Conservation (phyloP, 2,329 filamentous ascomycete species). For the Acrocalymma vagum region DNA sequence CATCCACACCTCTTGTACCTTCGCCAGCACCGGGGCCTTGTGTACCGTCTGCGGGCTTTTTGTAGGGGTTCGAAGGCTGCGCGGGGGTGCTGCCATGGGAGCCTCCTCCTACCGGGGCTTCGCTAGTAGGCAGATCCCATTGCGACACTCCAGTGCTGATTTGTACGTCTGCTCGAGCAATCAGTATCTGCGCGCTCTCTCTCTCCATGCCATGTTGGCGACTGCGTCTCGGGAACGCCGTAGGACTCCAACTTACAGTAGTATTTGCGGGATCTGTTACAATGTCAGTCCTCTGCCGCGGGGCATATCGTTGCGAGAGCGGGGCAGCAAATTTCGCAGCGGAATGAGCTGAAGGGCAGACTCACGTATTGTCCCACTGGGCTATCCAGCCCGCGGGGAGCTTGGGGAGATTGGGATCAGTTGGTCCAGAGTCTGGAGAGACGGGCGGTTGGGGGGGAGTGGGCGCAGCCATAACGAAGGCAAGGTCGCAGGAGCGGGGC, state of each 20-base stretch:
- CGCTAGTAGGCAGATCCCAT: slow-evolving; percentile 75
- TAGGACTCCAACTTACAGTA: slow-evolving; percentile 40
- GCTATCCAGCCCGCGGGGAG: slow-evolving; percentile 51
- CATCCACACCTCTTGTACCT: slow-evolving; percentile 60
- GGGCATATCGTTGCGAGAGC: slow-evolving; percentile 20
- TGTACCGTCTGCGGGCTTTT: slow-evolving; percentile 57
- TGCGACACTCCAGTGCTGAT: slow-evolving; percentile 76
- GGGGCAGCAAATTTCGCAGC: slow-evolving; percentile 17
- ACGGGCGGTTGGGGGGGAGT: slow-evolving; percentile 46
- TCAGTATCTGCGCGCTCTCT: slow-evolving; percentile 3
- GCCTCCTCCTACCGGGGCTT: slow-evolving; percentile 69
- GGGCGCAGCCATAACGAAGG: slow-evolving; percentile 39
- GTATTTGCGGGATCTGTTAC: slow-evolving; percentile 47
- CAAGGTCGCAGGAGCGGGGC: slow-evolving; percentile 12
- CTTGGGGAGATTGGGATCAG: slow-evolving; percentile 47
- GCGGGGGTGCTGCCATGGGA: slow-evolving; percentile 55
- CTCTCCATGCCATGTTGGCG: background rate
- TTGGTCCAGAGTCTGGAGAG: slow-evolving; percentile 50
- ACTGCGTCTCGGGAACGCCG: background rate
- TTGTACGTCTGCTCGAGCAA: slow-evolving; percentile 62
- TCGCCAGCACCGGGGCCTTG: slow-evolving; percentile 46
- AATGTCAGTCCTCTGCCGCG: slow-evolving; percentile 31
- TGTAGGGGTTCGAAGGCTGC: slow-evolving; percentile 68
- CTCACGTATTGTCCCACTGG: slow-evolving; percentile 50
- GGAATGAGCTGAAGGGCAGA: slow-evolving; percentile 9